These are phyloP conservation scores for Durio zibethinus DNA, from an alignment of 345 rosid genomes.

Conservation along the genomic window DNA sequence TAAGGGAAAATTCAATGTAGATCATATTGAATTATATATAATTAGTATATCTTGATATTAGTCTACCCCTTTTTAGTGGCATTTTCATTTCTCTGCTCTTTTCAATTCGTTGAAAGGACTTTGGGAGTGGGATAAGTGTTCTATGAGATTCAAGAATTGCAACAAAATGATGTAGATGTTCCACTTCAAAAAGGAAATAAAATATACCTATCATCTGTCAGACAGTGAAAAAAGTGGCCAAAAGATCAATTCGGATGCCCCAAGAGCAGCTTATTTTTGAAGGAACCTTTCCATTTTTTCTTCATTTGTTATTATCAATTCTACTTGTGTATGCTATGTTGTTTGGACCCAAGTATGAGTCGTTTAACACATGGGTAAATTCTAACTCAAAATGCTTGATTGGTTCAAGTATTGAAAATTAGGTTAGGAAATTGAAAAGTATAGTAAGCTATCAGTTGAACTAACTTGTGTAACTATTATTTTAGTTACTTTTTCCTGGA, in stretches of 20 bases:
- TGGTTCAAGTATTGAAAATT: neutral
- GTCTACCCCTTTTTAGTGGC: neutral
- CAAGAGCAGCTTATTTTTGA: neutral
- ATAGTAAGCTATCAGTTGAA: too few species aligned
- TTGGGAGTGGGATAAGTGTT: neutral
- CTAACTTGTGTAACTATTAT: neutral
- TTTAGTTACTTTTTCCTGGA: neutral
- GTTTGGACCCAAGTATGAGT: neutral
- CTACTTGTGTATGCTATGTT: neutral
- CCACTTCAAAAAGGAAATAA: neutral
- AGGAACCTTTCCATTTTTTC: neutral
- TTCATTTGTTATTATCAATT: neutral
- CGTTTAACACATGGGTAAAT: neutral
- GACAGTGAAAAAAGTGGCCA: neutral
- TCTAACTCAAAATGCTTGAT: neutral
- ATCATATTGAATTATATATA: neutral
- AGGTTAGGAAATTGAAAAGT: neutral
- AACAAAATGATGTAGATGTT: neutral
- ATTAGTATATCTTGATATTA: neutral
- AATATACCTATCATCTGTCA: neutral
- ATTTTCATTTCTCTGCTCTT: neutral
- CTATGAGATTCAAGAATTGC: slow-evolving; percentile 2
- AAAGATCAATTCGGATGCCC: neutral
- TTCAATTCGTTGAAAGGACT: neutral
- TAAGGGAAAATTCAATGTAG: neutral